Conservation (phyloP, 2,329 filamentous ascomycete genomes). For the Pseudocercospora pini-densiflorae region DNA sequence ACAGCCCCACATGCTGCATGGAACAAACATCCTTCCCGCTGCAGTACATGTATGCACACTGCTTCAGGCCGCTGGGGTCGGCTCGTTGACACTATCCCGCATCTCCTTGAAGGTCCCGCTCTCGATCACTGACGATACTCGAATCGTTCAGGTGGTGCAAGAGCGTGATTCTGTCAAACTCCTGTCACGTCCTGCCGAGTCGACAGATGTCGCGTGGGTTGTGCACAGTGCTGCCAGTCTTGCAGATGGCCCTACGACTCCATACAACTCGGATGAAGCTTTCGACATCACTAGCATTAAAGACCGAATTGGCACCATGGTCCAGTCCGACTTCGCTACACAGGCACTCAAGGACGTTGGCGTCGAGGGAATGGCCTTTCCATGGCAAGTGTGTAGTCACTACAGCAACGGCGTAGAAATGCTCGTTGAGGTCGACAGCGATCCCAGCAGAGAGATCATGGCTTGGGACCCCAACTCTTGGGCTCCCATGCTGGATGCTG, state of each 20-base stretch:
- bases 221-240: not conserved
- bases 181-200: not conserved
- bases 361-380: slow-evolving; percentile 1
- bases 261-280: not conserved
- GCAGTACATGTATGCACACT: not conserved
- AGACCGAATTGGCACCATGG: not conserved
- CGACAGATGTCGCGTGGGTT: not conserved
- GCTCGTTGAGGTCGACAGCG: not conserved
- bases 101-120: not conserved
- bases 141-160: not conserved
- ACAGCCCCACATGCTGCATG: not conserved
- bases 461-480: not conserved
- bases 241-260: not conserved
- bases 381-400: not conserved
- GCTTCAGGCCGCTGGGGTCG: not conserved
- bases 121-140: not conserved
- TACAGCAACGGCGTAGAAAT: not conserved
- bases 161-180: not conserved
- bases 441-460: not conserved
- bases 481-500: not conserved
- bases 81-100: not conserved
- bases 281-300: not conserved
- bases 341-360: not conserved
- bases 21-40: not conserved
- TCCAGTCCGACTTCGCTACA: not conserved